Conservation (phyloP, 805 yeast species). For the Kodamaea hsintzibuensis region DNA sequence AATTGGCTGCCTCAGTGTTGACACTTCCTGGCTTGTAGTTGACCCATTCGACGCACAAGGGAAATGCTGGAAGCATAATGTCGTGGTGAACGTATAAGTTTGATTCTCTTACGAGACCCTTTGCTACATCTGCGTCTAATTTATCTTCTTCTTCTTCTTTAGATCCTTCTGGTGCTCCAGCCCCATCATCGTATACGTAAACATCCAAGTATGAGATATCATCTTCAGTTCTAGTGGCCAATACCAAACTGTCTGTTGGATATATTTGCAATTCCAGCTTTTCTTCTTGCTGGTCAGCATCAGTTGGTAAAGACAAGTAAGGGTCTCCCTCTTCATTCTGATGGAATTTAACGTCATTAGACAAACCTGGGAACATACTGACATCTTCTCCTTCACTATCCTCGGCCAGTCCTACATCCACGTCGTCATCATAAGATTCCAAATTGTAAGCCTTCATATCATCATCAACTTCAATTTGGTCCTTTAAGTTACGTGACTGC, state of each 20-base stretch:
- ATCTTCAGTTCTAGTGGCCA: conserved; percentile 95
- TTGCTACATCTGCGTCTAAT: conserved; percentile 70
- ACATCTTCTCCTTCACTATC: conserved; percentile 59
- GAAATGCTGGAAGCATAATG: conserved; percentile 94
- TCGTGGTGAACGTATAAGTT: conserved; percentile 93
- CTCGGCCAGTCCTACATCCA: conserved; percentile 12
- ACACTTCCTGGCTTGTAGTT: conserved; percentile 61
- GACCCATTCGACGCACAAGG: conserved; percentile 94
- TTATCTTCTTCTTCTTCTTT: conserved; percentile 69
- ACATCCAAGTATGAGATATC: conserved; percentile 91
- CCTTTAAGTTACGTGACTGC: conserved; percentile 36
- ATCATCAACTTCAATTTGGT: conserved; percentile 69
- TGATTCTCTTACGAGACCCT: conserved; percentile 69
- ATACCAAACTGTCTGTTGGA: conserved; percentile 85
- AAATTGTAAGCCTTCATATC: conserved; percentile 86
- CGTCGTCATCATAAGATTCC: conserved; percentile 78
- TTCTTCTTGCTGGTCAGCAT: conserved; percentile 69
- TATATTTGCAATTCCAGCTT: conserved; percentile 81
- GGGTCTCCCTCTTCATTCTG: conserved; percentile 54
- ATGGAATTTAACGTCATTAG: conserved; percentile 60
- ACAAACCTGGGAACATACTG: conserved; percentile 70
- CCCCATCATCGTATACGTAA: conserved; percentile 92
- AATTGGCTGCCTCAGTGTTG: conserved; percentile 65
- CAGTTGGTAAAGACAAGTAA: conserved; percentile 62
- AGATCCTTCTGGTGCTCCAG: conserved; percentile 72